Conservation (phyloP, 75 land plant genomes). For the Cryptomeria japonica region DNA sequence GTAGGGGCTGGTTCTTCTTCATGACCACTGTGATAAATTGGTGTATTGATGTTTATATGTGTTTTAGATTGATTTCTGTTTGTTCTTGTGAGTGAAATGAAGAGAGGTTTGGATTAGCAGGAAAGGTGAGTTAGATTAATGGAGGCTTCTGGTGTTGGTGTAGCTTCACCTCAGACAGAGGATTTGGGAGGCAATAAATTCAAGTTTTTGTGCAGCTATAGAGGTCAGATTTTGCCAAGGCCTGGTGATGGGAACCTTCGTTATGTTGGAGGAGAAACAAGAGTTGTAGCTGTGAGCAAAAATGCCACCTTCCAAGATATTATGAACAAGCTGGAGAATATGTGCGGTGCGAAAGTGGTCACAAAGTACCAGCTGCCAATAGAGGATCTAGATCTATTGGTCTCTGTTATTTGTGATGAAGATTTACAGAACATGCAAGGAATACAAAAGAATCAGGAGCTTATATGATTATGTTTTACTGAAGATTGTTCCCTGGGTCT, state of each 20-base stretch:
- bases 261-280: constrained; percentile 66
- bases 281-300: constrained; percentile 31
- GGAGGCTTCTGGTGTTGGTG: not conserved
- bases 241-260: constrained; percentile 59
- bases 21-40: not conserved
- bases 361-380: constrained; percentile 78
- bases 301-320: constrained; percentile 41
- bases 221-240: constrained; percentile 65
- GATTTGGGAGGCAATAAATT: constrained; percentile 19
- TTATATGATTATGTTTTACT: too few species aligned
- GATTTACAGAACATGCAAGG: constrained; percentile 80
- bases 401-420: constrained; percentile 75
- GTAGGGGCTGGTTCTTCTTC: not conserved
- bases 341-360: constrained; percentile 37
- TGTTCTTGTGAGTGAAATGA: not conserved
- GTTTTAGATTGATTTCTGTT: not conserved
- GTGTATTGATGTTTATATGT: not conserved
- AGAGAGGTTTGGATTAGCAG: not conserved
- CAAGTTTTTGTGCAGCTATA: constrained; percentile 83
- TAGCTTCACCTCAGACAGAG: not conserved
- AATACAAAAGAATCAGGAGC: constrained; percentile 48
- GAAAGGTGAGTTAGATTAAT: not conserved
- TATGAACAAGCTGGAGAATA: constrained; percentile 40
- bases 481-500: too few species aligned
- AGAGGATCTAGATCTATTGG: constrained; percentile 72